Evolutionary conservation across 805 yeast genomes (phyloP), one percentile per base, ranked within the genome.

Genomic region (Metschnikowia bowlesiae): DNA sequence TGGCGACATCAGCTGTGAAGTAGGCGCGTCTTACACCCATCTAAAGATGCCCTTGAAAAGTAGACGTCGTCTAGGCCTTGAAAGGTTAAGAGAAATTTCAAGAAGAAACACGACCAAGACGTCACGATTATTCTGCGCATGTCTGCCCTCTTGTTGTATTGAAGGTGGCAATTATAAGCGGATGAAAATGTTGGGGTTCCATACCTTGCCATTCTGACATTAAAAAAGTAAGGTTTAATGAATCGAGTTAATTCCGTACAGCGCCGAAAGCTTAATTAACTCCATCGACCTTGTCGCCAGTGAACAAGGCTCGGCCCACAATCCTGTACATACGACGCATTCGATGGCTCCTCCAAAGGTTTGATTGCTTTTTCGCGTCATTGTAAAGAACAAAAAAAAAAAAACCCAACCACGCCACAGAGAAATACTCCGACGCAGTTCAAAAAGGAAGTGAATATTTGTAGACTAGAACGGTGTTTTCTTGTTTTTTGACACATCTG

Each of bases 281-380:
- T 22, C 22, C 22, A 4, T 22, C 5, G 22, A 22, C 22, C 22
- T 5, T 4, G 30, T 22, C 6, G n/a, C 16, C 9, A 11, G n/a
- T n/a, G 13, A n/a, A n/a, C 29, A 18, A 8, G 45, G 4, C 31
- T 22, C 6, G 30, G 30, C 45, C 32, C n/a, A 33, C 8, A 6
- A 8, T 33, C 14, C 32, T 33, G 16, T 26, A 32, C 31, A 22
- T 6, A 22, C 13, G 38, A 8, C 16, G 31, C 30, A 31, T 32
- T 14, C 9, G 10, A 33, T 26, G 14, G 43, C 14, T n/a, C 26
- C 43, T 42, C 38, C 38, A 42, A 22, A 42, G 10, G 38, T 22
- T 42, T 42, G 22, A 42, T 42, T 42, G 45, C 45, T 42, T 42
- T 42, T 42, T 42, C 45, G 37, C 45, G 38, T 42, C 32, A 33